Conservation (phyloP, 2,329 filamentous ascomycete genomes). For the Aspergillus sclerotialis region DNA sequence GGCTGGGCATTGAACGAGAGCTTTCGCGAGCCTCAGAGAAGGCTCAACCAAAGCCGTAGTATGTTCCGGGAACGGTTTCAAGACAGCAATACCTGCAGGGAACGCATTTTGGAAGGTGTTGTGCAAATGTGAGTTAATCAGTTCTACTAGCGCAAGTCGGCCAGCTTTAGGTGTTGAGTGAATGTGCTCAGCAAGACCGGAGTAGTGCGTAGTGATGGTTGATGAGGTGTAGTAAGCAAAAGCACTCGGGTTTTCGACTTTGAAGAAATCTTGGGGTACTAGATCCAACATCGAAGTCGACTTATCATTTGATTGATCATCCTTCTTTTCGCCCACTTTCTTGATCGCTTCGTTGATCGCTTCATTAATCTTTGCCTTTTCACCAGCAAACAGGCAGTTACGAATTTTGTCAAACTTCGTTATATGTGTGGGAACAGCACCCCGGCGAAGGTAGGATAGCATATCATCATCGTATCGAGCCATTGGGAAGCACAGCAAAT, state of each 20-base stretch:
- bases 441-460: conserved; percentile 65
- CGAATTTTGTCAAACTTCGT: conserved; percentile 63
- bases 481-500: conserved; percentile 82
- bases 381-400: conserved; percentile 66
- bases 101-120: conserved; percentile 76
- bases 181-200: conserved; percentile 58
- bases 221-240: conserved; percentile 71
- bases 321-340: conserved; percentile 46
- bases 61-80: conserved; percentile 71
- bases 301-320: too few species aligned
- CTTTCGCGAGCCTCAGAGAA: conserved; percentile 64
- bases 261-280: conserved; percentile 54
- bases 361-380: conserved; percentile 56
- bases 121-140: conserved; percentile 83
- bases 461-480: conserved; percentile 64
- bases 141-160: conserved; percentile 58
- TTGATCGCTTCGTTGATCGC: conserved; percentile 56
- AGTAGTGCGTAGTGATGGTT: conserved; percentile 60
- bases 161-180: conserved; percentile 52
- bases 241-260: conserved; percentile 58
- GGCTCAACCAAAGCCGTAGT: conserved; percentile 66
- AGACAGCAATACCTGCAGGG: conserved; percentile 66
- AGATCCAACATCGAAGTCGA: conserved; percentile 59
- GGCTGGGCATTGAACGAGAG: conserved; percentile 67
- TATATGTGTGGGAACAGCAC: conserved; percentile 66